Percentiles rank a stretch among this genome's conserved stretches.
Evolutionary conservation across 192 early-diverging fungal genomes (phyloP).

Genomic region (Rhizophlyctis rosea): DNA sequence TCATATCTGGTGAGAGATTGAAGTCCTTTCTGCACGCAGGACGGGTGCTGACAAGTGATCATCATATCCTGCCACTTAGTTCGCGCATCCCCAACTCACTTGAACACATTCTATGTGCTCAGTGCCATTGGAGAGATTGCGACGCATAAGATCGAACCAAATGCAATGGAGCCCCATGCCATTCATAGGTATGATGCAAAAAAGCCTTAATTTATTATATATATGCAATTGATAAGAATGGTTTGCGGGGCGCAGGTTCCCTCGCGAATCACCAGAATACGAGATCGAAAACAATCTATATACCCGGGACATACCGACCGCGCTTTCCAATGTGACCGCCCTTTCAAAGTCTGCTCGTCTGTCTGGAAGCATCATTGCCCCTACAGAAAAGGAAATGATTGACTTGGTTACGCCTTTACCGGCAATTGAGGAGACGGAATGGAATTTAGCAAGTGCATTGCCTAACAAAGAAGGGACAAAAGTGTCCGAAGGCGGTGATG

Average conservation of each 20-base stretch:
- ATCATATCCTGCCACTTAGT: conserved; percentile 16
- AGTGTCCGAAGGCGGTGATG: conserved; percentile 16
- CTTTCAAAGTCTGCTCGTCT: conserved; percentile 27
- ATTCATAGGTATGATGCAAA: conserved; percentile 43
- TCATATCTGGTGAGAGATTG: conserved; percentile 19
- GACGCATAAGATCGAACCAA: conserved; percentile 29
- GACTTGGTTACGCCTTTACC: conserved; percentile 42
- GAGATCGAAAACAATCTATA: conserved; percentile 40
- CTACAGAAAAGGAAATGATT: conserved; percentile 41
- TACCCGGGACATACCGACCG: conserved; percentile 36
- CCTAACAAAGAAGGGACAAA: conserved; percentile 14
- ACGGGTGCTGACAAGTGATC: too few relatives aligned
- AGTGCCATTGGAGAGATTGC: conserved; percentile 34
- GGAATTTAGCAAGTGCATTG: conserved; percentile 41
- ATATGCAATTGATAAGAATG: too few relatives aligned
- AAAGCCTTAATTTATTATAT: too few relatives aligned
- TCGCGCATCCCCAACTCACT: conserved; percentile 22
- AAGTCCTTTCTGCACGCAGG: too few relatives aligned
- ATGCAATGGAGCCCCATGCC: conserved; percentile 31
- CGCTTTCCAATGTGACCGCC: conserved; percentile 26
- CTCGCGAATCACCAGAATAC: conserved; percentile 16
- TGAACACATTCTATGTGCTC: conserved; percentile 45
- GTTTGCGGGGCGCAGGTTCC: too few relatives aligned
- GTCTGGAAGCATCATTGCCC: conserved; percentile 26
- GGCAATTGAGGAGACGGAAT: conserved; percentile 28